A percentile compares a stretch with the other conserved stretches of the same genome.
Conservation (phyloP, 768 basidiomycete genomes). For the Pisolithus marmoratus region DNA sequence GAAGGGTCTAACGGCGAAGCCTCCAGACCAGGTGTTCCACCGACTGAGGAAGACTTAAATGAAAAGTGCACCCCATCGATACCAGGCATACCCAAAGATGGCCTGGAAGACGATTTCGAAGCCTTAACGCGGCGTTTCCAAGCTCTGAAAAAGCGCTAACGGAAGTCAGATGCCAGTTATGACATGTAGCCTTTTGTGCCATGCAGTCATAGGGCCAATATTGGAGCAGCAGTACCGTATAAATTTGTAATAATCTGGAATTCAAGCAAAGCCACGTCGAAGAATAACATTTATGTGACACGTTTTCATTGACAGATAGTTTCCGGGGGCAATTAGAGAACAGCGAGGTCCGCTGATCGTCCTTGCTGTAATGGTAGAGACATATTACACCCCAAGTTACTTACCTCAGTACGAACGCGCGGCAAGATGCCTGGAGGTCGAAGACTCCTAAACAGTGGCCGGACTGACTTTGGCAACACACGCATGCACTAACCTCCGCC, state of each 20-base stretch:
- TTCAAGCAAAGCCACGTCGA: no score
- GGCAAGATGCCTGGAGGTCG: background rate
- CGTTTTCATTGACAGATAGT: no score
- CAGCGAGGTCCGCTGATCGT: background rate
- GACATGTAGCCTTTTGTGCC: background rate
- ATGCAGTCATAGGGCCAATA: background rate
- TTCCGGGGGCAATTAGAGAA: no score
- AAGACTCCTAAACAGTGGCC: background rate
- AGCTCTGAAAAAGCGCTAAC: slow-evolving; percentile 75
- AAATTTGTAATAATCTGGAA: no score
- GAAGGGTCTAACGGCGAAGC: slow-evolving; percentile 6
- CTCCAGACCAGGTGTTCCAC: slow-evolving; percentile 45
- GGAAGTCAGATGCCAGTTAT: background rate
- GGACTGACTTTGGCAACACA: background rate
- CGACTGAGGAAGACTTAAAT: slow-evolving; percentile 39
- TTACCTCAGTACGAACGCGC: background rate
- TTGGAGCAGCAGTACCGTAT: no score
- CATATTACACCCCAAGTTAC: background rate
- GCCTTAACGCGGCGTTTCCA: slow-evolving; percentile 76
- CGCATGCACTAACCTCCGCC: background rate
- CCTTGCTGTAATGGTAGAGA: background rate
- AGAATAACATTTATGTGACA: no score
- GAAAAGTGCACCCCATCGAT: slow-evolving; percentile 15
- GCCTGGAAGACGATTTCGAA: slow-evolving; percentile 65
- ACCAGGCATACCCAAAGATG: slow-evolving; percentile 10